Evolutionary conservation across 2,329 filamentous ascomycete genomes (phyloP), one percentile per base, ranked within the genome.

Genomic region (Cordyceps militaris): DNA sequence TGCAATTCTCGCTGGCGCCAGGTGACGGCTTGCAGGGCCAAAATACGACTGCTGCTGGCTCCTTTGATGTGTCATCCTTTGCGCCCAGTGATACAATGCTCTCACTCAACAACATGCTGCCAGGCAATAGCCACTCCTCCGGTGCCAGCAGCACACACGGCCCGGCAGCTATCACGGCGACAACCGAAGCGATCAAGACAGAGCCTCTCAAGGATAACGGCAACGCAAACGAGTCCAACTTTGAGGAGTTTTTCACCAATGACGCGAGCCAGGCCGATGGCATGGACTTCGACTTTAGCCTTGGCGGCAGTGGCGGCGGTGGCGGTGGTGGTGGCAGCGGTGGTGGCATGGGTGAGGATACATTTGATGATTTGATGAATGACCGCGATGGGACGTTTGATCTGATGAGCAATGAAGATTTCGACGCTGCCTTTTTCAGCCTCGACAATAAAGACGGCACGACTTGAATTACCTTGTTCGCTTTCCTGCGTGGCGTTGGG

Each of bases 1-100:
- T 82, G 78, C 74, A 79, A 36, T 83, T 83, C 61, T 76, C 78
- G 0, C 70, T 82, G 4, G 80, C 77, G 1, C 76, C 79, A 0
- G 61, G 73, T 9, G 71, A 68, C 50, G 67, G 67, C 57, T 57
- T 30, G 65, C 68, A 46, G 59, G 65, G 16, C 57, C 56, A 30
- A 38, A 63, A 28, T 64, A 62, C 21, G 52, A 64, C 13, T 66
- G 67, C 56, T 75, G 58, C 66, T 71, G 7, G 70, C 10, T 46
- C 74, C 4, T 79, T 80, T 62, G 78, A 80, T 56, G 66, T 79
- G 13, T 66, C 75, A 2, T 71, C 72, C 13, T 79, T 80, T 64
- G 71, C 70, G 5, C 65, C 71, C 1, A 57, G 72, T 19, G 65
- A 66, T 40, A 63, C 65, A 10, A 63, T 72, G 24, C 59, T 69